Evolutionary conservation across 2,329 filamentous ascomycete species (phyloP), one percentile per base, ranked within the genome.

Genomic region (Fonsecaea pedrosoi): DNA sequence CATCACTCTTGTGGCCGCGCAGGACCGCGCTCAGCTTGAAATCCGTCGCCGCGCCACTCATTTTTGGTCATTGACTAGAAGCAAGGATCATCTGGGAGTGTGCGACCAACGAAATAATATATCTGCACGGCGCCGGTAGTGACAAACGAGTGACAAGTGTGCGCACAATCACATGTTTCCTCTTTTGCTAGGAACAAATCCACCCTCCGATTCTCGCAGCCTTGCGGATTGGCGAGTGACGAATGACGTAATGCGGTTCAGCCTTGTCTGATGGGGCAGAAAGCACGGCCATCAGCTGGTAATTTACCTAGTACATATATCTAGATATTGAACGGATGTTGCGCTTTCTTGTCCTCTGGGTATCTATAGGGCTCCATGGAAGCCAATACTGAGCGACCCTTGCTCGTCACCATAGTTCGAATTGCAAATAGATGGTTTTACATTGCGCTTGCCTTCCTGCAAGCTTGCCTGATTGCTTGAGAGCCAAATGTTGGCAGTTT

Each of bases 1-100:
- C 95, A 87, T 99, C 95, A 78, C 95, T 90, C 79, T 95, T 91
- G 78, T 99, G 95, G 75, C 92, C 94, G 73, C 89, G 83, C 72
- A 99, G 86, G 76, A 92, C 91, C 73, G 94, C 93, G 69, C 95
- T 96, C 76, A 99, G 88, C 86, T 94, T 97, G 85, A 69, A 73
- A 21, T 69, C 66, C 48, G 55, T 35, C 57, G 40, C 34, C 18
- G 55, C 42, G 37, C 56, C 62, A 58, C 62, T 68, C 64, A 66
- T 66, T 40, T 61, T 61, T 65, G 54, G 18, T 34, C 45, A 50
- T 50, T 50, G 45, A 50, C 45, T 58, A 32, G 15, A 18, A 32
- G 3, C 34, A 10, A 48, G 35, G 45, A 5, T 53, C 60, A 63
- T 67, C 45, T 58, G 54, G 35, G n/a, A n/a, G 10, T 21, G 25